Base-by-base conservation (phyloP, 371 early-diverging fungal species). In the Mortierella sp. region DNA sequence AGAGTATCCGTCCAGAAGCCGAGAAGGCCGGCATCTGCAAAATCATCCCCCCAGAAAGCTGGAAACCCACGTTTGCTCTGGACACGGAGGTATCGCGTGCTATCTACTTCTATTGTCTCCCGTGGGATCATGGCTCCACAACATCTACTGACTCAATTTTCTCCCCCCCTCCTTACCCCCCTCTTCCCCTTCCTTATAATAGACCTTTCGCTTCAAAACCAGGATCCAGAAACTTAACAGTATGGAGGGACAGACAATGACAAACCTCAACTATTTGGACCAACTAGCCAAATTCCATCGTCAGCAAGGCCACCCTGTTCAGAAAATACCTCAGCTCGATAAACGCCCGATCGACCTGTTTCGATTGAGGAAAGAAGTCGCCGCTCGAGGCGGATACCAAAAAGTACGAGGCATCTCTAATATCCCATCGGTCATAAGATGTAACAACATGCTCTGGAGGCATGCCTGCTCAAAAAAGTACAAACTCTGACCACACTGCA, bases 1-100 rank as follows among this genome's bases (percentile, higher is more conserved):
- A 91, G 54, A 86, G 82, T 59, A 96, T 98, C 63, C 84, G 90
- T 26, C 80, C 85, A n/a, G 85, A 90, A 73, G 97, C 91, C 42
- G 95, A 95, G 78, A 71, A 86, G 62, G 88, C 88, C 47, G 98
- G 98, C 26, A 90, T 98, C 55, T 88, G 92, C 71, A 98, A 98
- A 80, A 92, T 98, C 62, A 89, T 96, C 27, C 98, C 98, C 38
- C 98, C 98, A 2, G 71, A 66, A 26, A 86, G 84, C 12, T 98
- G 95, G 89, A 85, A 86, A 27, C 95, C 96, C 48, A 82, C 86
- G 3, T 96, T 97, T 81, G 82, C 90, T 10, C 69, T 96, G 50
- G 94, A 97, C 60, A 90, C 92, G 23, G 84, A 93, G 87, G 96
- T 94, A 83, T 43, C n/a, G n/a, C 21, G 16, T 45, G 10, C 34